These are phyloP conservation scores for Hyphodiscus hymeniophilus DNA, from an alignment of 495 filamentous ascomycete genomes.

Conservation along the genomic window DNA sequence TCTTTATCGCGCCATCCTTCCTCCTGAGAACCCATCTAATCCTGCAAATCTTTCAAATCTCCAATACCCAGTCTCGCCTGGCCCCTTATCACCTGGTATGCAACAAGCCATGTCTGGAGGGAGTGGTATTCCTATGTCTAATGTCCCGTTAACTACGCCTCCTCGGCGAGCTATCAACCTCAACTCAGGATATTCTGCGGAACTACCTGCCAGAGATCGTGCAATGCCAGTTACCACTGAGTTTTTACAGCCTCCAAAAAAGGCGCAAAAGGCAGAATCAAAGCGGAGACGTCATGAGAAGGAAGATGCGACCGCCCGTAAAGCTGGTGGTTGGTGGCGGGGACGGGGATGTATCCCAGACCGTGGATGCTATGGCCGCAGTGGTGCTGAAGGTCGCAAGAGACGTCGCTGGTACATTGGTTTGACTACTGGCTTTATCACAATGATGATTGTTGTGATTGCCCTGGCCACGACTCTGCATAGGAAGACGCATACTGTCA, in stretches of 20 bases:
- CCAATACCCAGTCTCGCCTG: conserved; percentile 17
- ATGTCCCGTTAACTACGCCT: conserved; percentile 27
- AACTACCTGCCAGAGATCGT: conserved; percentile 18
- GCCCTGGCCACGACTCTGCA: conserved; percentile 54
- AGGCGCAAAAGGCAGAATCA: conserved; percentile 34
- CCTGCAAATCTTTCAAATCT: conserved; percentile 9
- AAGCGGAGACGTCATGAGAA: conserved; percentile 52
- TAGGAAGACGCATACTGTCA: conserved; percentile 26
- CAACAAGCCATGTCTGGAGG: conserved; percentile 33
- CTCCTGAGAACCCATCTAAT: conserved; percentile 6
- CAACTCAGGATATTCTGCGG: conserved; percentile 23
- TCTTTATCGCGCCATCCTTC: conserved; percentile 19
- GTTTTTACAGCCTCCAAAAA: conserved; percentile 26
- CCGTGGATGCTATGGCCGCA: conserved; percentile 52
- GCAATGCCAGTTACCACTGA: conserved; percentile 8
- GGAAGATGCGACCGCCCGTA: conserved; percentile 49
- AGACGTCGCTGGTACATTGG: conserved; percentile 52
- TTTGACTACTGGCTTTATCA: conserved; percentile 43
- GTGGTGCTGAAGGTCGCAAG: conserved; percentile 54
- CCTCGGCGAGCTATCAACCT: conserved; percentile 24
- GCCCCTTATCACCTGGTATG: conserved; percentile 19
- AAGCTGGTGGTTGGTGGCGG: conserved; percentile 50
- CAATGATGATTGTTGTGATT: conserved; percentile 50
- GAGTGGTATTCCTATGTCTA: conserved; percentile 38
- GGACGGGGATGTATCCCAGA: conserved; percentile 50